Conservation (phyloP, 805 yeast genomes). For the Sugiyamaella smithiae region DNA sequence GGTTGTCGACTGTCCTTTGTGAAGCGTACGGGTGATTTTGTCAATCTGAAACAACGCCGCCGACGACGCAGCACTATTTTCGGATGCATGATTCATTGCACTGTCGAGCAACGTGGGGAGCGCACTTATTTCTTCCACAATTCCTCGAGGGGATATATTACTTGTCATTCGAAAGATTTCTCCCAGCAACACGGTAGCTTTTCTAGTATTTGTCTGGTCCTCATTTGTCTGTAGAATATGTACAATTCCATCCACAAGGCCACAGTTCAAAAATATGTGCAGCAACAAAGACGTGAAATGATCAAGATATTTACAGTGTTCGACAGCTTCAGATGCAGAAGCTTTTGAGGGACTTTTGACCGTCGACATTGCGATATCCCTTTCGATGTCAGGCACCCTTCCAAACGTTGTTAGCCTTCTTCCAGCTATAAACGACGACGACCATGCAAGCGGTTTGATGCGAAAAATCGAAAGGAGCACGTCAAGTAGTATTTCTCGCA, state of each 20-base stretch:
- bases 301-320: conserved; percentile 35
- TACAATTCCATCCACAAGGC: conserved; percentile 49
- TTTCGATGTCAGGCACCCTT: conserved; percentile 35
- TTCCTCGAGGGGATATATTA: conserved; percentile 51
- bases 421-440: conserved; percentile 34
- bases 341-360: background rate
- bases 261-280: conserved; percentile 53
- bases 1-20: conserved; percentile 12
- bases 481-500: conserved; percentile 64
- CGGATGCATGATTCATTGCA: conserved; percentile 24
- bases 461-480: conserved; percentile 65
- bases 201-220: conserved; percentile 48
- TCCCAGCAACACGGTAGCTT: conserved; percentile 62
- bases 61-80: conserved; percentile 30
- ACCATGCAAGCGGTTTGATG: conserved; percentile 58
- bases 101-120: conserved; percentile 29
- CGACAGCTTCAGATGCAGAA: background rate
- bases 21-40: conserved; percentile 26
- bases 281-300: conserved; percentile 68
- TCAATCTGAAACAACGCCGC: conserved; percentile 50
- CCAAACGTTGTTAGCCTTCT: conserved; percentile 25
- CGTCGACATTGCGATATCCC: background rate
- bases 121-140: conserved; percentile 29
- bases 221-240: conserved; percentile 41
- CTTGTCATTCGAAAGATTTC: conserved; percentile 58